A percentile compares a stretch with the other conserved stretches of the same genome.
These are phyloP conservation scores for Carex sylvatica DNA, from an alignment of 202 grass and related monocot genomes.

Conservation along the genomic window DNA sequence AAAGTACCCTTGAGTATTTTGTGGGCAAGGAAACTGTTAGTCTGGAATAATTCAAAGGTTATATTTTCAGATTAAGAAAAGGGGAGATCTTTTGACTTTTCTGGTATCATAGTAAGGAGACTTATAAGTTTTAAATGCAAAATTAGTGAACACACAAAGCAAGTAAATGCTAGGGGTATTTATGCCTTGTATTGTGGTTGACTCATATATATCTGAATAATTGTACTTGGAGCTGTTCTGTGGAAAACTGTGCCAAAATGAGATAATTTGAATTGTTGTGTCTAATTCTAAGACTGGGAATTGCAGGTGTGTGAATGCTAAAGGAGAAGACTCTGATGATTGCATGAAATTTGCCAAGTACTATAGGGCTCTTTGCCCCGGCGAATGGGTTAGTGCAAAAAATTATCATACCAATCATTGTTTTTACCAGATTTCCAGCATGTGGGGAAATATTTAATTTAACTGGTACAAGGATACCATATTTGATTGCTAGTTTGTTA, in stretches of 20 bases:
- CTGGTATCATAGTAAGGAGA: not conserved
- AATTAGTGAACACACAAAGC: not conserved
- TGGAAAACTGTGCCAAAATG: not conserved
- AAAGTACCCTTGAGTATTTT: not conserved
- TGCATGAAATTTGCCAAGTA: slow-evolving; percentile 84
- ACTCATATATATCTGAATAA: not conserved
- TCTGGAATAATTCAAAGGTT: not conserved
- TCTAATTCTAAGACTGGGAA: not conserved
- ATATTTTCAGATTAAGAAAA: not conserved
- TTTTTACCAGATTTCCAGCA: not conserved
- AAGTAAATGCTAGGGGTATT: not conserved
- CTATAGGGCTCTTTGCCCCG: slow-evolving; percentile 80
- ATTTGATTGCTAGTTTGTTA: no score
- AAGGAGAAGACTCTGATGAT: slow-evolving; percentile 55
- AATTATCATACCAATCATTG: not conserved
- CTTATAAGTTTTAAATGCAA: not conserved
- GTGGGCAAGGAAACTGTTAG: not conserved
- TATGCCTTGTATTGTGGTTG: not conserved
- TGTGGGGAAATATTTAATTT: not conserved
- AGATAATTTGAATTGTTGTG: not conserved
- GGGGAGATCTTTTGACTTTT: not conserved
- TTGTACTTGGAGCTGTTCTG: slow-evolving; percentile 5
- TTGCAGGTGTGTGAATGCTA: slow-evolving; percentile 59
- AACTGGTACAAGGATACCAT: no score
- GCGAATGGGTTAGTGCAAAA: slow-evolving; percentile 72